These are phyloP conservation scores for Pistacia integerrima DNA, from an alignment of 345 rosid genomes.

Conservation along the genomic window DNA sequence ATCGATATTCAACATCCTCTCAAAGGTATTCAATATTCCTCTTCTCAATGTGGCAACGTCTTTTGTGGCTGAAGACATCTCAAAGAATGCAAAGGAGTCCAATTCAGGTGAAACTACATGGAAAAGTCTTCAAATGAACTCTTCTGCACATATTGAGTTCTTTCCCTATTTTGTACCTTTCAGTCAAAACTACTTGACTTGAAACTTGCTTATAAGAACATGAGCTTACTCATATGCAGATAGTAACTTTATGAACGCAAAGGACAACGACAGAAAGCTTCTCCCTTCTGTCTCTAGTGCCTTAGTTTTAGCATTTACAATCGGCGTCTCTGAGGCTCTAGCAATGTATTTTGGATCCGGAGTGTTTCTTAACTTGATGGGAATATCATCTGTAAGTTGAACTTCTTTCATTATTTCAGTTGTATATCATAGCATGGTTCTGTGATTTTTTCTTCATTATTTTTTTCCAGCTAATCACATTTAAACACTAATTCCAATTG, in stretches of 20 bases:
- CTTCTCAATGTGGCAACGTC: constrained; percentile 39
- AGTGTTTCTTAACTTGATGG: constrained; percentile 34
- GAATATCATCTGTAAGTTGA: constrained; percentile 33
- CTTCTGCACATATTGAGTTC: background rate
- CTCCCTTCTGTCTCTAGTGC: constrained; percentile 41
- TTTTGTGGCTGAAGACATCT: constrained; percentile 37
- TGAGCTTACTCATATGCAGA: constrained; percentile 16
- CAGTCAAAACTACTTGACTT: too few relatives aligned
- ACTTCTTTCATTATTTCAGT: background rate
- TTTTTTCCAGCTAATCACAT: background rate
- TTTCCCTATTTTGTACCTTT: background rate
- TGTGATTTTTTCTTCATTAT: background rate
- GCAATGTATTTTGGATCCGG: constrained; percentile 39
- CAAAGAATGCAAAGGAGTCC: constrained; percentile 14
- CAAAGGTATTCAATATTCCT: constrained; percentile 37
- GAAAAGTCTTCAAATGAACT: background rate
- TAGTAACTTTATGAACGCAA: background rate
- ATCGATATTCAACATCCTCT: constrained; percentile 34
- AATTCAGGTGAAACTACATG: constrained; percentile 16
- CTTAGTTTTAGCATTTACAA: constrained; percentile 32
- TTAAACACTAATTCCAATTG: background rate
- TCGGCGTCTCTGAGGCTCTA: constrained; percentile 36
- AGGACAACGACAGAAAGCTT: constrained; percentile 20
- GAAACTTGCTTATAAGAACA: background rate
- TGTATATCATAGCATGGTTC: background rate